Evolutionary conservation across 352 stramenopile genomes (phyloP).

Genomic region (Phytophthora cryptogea): DNA sequence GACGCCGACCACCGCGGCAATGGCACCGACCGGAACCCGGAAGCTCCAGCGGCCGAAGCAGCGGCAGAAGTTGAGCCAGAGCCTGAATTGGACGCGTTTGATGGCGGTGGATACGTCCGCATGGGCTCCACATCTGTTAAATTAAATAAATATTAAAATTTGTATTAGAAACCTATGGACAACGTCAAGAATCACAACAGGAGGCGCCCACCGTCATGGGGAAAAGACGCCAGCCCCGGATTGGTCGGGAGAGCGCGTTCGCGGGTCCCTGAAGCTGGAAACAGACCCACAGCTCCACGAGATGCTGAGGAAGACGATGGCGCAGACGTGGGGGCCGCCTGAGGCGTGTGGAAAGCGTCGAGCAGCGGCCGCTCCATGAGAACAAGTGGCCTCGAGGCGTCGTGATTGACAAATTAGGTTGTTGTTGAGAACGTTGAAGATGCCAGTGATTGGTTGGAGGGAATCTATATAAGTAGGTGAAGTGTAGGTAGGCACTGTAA

Average conservation of each 20-base stretch:
- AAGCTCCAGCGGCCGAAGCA: slow-evolving; percentile 14
- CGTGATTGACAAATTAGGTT: slow-evolving; percentile 2
- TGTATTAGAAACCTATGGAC: background rate
- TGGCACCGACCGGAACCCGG: slow-evolving; percentile 14
- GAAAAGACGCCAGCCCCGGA: slow-evolving; percentile 26
- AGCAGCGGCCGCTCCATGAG: slow-evolving; percentile 32
- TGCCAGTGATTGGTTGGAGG: slow-evolving; percentile 24
- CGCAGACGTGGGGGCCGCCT: background rate
- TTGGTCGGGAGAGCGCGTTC: slow-evolving; percentile 23
- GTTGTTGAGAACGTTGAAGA: background rate
- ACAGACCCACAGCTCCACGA: slow-evolving; percentile 18
- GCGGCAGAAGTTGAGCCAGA: slow-evolving; percentile 8
- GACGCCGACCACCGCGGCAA: slow-evolving; percentile 27
- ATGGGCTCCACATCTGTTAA: slow-evolving; percentile 27
- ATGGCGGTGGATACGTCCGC: slow-evolving; percentile 20
- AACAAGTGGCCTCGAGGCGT: background rate
- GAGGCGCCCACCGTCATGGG: slow-evolving; percentile 26
- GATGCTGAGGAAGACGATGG: slow-evolving; percentile 13
- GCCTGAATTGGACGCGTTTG: slow-evolving; percentile 8
- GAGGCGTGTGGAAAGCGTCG: slow-evolving; percentile 12
- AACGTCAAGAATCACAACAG: background rate
- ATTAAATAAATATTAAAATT: background rate
- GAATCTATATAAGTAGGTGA: slow-evolving; percentile 11
- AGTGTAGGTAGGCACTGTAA: background rate
- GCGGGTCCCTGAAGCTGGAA: slow-evolving; percentile 7